phyloP scores from a whole-genome alignment of 2,329 filamentous ascomycete genomes.

The Alternaria atra region DNA sequence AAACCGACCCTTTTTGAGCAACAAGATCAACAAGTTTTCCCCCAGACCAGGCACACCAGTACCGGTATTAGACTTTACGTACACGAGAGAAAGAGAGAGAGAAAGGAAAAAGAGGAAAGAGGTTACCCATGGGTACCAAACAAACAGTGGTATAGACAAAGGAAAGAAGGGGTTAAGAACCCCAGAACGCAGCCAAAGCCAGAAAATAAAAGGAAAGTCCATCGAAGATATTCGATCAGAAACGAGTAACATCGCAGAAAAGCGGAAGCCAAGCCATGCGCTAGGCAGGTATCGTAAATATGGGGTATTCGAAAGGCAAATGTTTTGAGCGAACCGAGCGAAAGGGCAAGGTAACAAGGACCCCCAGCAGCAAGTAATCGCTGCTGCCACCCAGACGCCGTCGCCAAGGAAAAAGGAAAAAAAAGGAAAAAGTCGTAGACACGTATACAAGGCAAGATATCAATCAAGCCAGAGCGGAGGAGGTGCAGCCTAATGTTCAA shows the following conservation, averaged over 20 bases:
- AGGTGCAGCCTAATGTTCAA: slow-evolving; percentile 12
- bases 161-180: not conserved
- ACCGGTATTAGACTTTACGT: slow-evolving; percentile 3
- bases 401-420: slow-evolving; percentile 31
- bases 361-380: no score
- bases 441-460: slow-evolving; percentile 39
- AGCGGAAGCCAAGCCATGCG: slow-evolving; percentile 31
- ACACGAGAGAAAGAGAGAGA: not conserved
- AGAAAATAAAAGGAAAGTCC: slow-evolving; percentile 7
- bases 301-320: slow-evolving; percentile 22
- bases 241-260: slow-evolving; percentile 2
- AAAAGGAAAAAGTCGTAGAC: slow-evolving; percentile 43
- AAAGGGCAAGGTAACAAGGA: slow-evolving; percentile 5
- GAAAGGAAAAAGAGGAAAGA: not conserved
- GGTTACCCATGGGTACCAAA: not conserved
- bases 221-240: slow-evolving; percentile 17
- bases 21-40: no score
- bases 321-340: slow-evolving; percentile 14
- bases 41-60: not conserved
- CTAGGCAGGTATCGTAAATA: slow-evolving; percentile 37
- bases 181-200: not conserved
- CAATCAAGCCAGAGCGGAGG: slow-evolving; percentile 11
- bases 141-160: slow-evolving; percentile 18
- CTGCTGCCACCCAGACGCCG: slow-evolving; percentile 41
- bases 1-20: no score